Percentiles rank a stretch among this genome's conserved stretches.
Conservation (phyloP, 23 red algal species). For the Chondrus crispus region DNA sequence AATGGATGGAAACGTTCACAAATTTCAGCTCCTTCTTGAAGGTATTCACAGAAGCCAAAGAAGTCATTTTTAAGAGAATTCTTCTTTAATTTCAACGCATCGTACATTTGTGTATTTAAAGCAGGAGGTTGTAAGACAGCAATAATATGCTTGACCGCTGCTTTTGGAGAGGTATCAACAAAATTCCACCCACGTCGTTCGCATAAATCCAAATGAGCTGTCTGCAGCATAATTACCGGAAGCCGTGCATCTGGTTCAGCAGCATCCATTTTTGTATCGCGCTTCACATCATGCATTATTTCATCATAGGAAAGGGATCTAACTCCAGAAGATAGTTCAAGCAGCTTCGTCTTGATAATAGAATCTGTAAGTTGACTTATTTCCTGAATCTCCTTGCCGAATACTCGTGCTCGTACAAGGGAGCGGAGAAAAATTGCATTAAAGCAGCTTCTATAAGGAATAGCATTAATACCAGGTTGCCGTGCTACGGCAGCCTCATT, state of each 20-base stretch:
- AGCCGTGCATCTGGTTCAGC: neutral
- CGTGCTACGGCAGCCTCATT: neutral
- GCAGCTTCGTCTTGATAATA: neutral
- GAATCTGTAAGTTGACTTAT: neutral
- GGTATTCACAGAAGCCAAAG: neutral
- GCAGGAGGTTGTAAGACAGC: neutral
- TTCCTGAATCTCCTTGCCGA: neutral
- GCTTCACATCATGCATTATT: neutral
- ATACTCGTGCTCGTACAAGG: slow-evolving; percentile 1
- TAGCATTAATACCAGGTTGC: neutral
- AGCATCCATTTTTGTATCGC: neutral
- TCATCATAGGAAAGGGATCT: neutral
- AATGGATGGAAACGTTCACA: too few species aligned
- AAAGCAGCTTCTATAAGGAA: neutral
- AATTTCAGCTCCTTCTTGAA: neutral
- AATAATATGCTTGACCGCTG: slow-evolving; percentile 1
- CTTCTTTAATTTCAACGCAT: slow-evolving; percentile 1
- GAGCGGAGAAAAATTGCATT: neutral
- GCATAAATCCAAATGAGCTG: neutral
- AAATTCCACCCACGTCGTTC: neutral
- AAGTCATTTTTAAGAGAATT: neutral
- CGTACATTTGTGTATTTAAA: neutral
- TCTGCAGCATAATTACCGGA: neutral
- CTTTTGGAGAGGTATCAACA: neutral
- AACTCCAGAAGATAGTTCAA: neutral